Evolutionary conservation across 345 rosid species (phyloP), one percentile per base, ranked within the genome.

Genomic region (Fremontodendron californicum): DNA sequence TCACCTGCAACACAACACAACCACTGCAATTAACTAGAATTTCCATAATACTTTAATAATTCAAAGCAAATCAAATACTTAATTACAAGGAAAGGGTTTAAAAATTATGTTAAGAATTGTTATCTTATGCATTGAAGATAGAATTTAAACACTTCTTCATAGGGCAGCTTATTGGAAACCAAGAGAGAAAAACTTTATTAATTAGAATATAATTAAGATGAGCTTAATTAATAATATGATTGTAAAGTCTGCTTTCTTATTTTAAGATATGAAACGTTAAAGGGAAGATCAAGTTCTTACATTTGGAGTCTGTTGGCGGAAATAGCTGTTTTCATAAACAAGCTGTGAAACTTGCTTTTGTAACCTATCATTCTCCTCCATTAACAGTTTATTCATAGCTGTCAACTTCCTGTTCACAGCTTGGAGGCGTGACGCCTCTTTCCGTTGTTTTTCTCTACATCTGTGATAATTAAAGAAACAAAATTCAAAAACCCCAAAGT

Each of bases 331-430:
- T 80, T 91, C 95, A 61, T 91, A 91, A 79, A 91, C 95, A 58
- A 91, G 90, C 57, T 89, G 89, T 0, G 95, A 91, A 68, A 89
- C 95, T 76, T 91, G 95, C 84, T 91, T 91, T 81, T 91, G 95
- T 91, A 91, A 78, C 85, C 95, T 82, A 78, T 91, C 95, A 25
- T 91, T 91, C 81, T 91, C 95, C 83, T 91, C 95, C 95, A 91
- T 91, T 31, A 91, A 85, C 75, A 91, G 90, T 85, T 91, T 91
- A 80, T 91, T 91, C 95, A 91, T 91, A 7, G 95, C 95, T 5
- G 90, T 89, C 78, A 91, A 83, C 85, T 91, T 91, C 80, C 95
- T 86, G 23, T 91, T 91, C 84, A 91, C 93, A 39, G 89, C 91
- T 61, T 91, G 95, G 55, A 89, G 92, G 51, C 95, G 90, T 3